Base-by-base conservation (phyloP, 2,329 filamentous ascomycete species). In the Trichoderma lentiforme region DNA sequence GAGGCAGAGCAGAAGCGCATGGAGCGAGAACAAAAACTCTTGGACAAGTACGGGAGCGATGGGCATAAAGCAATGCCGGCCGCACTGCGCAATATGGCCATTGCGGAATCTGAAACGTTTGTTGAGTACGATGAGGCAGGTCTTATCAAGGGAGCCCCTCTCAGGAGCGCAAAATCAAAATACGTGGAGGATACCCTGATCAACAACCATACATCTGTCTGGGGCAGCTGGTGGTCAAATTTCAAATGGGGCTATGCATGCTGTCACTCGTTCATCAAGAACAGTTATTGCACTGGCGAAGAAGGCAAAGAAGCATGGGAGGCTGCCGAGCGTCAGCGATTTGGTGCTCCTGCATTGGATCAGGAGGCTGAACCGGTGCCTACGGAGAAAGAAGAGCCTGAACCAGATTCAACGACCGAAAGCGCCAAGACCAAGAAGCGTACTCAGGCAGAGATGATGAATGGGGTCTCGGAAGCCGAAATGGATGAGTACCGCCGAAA, bases 231-330 rank as follows among this genome's bases (percentile, higher is more conserved):
- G 96, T 99, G 96, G 96, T 89, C 90, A 68, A 91, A 93, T 78
- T 98, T 98, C 83, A 89, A 92, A 81, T 99, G 96, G 96, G 96
- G 96, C 1, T 99, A 97, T 81, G 89, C 93, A 26, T 99, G 96
- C 81, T 99, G 96, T 84, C 94, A 97, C 80, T 97, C 94, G 0
- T 91, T 90, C 26, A 89, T 97, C 74, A 98, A 97, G 83, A 98
- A 99, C 82, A 97, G 94, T 78, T 99, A 98, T 79, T 99, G 96
- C 81, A 98, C 95, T 0, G 96, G 96, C 30, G 93, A 96, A 73
- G 93, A 93, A 72, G 96, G 96, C 43, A 97, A 90, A 80, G 84
- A 84, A 73, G 95, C 94, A 1, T 94, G 93, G 81, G 91, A 95
- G 76, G 91, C 93, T 71, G 90, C 93, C 0, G 91, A 96, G 75